A percentile compares a stretch with the other conserved stretches of the same genome.
These are phyloP conservation scores for Aspergillus nomiae DNA, from an alignment of 2,329 filamentous ascomycete species.

Conservation along the genomic window DNA sequence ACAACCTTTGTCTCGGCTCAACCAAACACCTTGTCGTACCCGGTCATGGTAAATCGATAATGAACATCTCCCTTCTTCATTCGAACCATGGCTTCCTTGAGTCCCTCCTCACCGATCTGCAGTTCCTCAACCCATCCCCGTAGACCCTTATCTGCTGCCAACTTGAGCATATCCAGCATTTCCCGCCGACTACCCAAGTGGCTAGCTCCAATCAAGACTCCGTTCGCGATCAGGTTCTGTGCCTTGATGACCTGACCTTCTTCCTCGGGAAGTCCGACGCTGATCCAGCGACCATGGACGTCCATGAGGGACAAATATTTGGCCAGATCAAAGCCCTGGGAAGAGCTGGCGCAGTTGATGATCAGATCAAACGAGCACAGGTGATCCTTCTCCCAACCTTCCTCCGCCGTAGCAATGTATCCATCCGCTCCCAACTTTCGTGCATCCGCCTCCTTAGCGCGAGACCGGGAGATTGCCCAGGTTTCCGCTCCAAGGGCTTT, in stretches of 20 bases:
- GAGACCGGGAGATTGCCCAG: constrained; percentile 62
- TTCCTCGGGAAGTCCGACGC: constrained; percentile 77
- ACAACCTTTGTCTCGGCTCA: constrained; percentile 1
- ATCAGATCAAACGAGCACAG: constrained; percentile 63
- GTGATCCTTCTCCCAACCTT: constrained; percentile 60
- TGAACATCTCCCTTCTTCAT: constrained; percentile 71
- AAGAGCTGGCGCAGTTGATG: constrained; percentile 76
- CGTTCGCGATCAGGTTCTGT: constrained; percentile 74
- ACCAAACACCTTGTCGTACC: constrained; percentile 41
- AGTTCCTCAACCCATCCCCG: constrained; percentile 71
- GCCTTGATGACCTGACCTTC: constrained; percentile 70
- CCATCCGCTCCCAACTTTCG: constrained; percentile 61
- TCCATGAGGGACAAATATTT: constrained; percentile 78
- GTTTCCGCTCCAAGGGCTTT: constrained; percentile 67
- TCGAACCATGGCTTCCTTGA: constrained; percentile 69
- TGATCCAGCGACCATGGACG: constrained; percentile 78
- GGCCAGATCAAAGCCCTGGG: constrained; percentile 63
- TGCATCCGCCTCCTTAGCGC: constrained; percentile 62
- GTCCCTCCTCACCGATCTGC: constrained; percentile 69
- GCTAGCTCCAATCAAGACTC: constrained; percentile 68
- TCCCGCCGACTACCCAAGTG: constrained; percentile 72
- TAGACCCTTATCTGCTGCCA: constrained; percentile 70
- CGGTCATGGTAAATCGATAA: constrained; percentile 70
- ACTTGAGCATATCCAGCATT: constrained; percentile 70
- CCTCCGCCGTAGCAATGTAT: constrained; percentile 60